These are phyloP conservation scores for Fusarium anthophilum DNA, from an alignment of 2,329 filamentous ascomycete species.

Conservation along the genomic window DNA sequence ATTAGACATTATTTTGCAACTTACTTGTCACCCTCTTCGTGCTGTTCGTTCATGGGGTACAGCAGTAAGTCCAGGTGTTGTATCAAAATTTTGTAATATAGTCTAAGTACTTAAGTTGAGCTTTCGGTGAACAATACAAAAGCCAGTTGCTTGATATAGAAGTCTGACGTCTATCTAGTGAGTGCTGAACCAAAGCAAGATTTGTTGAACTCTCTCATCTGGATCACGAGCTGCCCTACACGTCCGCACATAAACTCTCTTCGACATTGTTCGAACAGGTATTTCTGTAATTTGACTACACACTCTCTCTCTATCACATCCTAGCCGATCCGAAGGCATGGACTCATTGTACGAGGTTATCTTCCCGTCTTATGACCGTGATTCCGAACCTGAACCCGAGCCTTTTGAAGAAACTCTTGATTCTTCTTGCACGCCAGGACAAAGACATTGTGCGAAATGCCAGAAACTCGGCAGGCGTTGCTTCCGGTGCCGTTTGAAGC, in stretches of 20 bases:
- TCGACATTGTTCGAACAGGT: background rate
- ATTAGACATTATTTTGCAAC: background rate
- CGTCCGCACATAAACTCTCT: background rate
- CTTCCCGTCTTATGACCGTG: background rate
- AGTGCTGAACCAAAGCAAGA: background rate
- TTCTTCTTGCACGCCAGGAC: background rate
- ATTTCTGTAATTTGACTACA: background rate
- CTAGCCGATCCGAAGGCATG: background rate
- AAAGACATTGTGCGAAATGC: background rate
- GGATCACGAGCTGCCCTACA: background rate
- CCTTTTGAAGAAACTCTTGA: background rate
- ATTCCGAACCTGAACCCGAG: background rate
- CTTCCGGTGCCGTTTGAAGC: background rate
- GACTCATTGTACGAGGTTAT: background rate
- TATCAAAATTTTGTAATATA: background rate
- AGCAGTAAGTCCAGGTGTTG: background rate
- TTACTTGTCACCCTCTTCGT: background rate
- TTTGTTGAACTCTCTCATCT: background rate
- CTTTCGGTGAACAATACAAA: background rate
- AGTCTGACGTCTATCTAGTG: background rate
- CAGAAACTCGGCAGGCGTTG: conserved; percentile 1
- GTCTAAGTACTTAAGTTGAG: background rate
- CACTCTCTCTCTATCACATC: background rate
- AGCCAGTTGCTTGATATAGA: background rate
- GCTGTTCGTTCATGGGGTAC: background rate